Evolutionary conservation across 2,329 filamentous ascomycete species (phyloP).

Genomic region (Aspergillus sp.): DNA sequence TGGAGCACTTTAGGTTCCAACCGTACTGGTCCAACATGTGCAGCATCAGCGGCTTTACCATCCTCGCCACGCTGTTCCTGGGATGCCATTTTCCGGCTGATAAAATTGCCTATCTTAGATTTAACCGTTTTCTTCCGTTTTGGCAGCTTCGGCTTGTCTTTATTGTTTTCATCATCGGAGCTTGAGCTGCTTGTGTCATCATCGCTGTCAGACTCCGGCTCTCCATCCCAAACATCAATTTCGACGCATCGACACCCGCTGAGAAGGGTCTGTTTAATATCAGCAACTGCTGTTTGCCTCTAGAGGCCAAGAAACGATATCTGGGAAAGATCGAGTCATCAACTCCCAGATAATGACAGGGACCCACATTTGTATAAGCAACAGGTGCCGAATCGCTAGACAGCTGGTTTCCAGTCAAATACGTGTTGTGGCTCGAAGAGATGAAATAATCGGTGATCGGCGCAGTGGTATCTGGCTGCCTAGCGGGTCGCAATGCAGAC

Average conservation of each 20-base stretch:
- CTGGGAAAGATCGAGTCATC: too few species aligned
- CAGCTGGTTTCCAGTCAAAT: constrained; percentile 82
- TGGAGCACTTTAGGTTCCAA: constrained; percentile 80
- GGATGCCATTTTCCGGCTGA: constrained; percentile 20
- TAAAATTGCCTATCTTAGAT: constrained; percentile 23
- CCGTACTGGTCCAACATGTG: constrained; percentile 25
- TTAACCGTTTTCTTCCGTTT: constrained; percentile 23
- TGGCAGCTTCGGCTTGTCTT: constrained; percentile 22
- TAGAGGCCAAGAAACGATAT: background rate
- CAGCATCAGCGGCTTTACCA: background rate
- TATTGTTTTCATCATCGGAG: constrained; percentile 21
- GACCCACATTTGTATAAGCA: constrained; percentile 71
- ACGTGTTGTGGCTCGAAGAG: constrained; percentile 93
- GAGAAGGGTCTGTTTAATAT: constrained; percentile 59
- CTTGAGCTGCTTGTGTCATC: constrained; percentile 35
- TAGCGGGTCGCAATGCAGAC: constrained; percentile 41
- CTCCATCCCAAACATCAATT: constrained; percentile 91
- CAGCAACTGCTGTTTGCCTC: background rate
- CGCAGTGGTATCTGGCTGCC: constrained; percentile 59
- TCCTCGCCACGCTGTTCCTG: background rate
- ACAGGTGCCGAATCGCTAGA: constrained; percentile 74
- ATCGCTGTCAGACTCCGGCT: constrained; percentile 41
- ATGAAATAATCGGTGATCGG: constrained; percentile 90
- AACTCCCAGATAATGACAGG: background rate
- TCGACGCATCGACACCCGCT: constrained; percentile 86